Evolutionary conservation across 2,329 filamentous ascomycete genomes (phyloP).

Genomic region (Hypoxylon sp.): DNA sequence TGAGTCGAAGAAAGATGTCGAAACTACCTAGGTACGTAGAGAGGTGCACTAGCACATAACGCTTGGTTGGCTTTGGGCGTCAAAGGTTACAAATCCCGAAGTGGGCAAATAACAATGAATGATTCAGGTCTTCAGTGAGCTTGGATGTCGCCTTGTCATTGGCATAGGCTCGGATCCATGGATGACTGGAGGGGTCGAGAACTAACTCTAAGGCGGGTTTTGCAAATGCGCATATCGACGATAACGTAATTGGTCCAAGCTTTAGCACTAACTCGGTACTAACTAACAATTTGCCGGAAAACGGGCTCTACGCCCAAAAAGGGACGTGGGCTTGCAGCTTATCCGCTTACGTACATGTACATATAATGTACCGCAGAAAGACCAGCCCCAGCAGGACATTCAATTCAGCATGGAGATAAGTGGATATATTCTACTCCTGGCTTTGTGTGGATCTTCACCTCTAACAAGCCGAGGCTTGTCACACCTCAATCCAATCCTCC

Average conservation of each 20-base stretch:
- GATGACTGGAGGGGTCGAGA: conserved; percentile 25
- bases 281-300: conserved; percentile 28
- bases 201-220: conserved; percentile 13
- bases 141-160: conserved; percentile 16
- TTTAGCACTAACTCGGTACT: conserved; percentile 11
- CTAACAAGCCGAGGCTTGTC: conserved; percentile 29
- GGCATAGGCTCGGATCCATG: conserved; percentile 9
- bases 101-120: conserved; percentile 30
- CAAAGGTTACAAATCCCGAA: conserved; percentile 20
- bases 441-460: conserved; percentile 7
- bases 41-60: conserved; percentile 19
- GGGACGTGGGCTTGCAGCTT: conserved; percentile 2
- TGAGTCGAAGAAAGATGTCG: conserved; percentile 13
- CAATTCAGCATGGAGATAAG: conserved; percentile 1
- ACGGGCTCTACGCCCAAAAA: conserved; percentile 20
- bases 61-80: conserved; percentile 25
- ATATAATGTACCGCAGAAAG: background rate
- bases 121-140: conserved; percentile 20
- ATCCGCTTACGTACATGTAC: background rate
- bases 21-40: conserved; percentile 17
- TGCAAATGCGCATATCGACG: conserved; percentile 39
- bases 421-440: conserved; percentile 21
- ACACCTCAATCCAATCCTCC: background rate
- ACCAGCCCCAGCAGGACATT: too few relatives aligned
- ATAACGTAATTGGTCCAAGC: conserved; percentile 47